Conservation (phyloP, 208 protist species). For the Leptomonas pyrrhocoris region DNA sequence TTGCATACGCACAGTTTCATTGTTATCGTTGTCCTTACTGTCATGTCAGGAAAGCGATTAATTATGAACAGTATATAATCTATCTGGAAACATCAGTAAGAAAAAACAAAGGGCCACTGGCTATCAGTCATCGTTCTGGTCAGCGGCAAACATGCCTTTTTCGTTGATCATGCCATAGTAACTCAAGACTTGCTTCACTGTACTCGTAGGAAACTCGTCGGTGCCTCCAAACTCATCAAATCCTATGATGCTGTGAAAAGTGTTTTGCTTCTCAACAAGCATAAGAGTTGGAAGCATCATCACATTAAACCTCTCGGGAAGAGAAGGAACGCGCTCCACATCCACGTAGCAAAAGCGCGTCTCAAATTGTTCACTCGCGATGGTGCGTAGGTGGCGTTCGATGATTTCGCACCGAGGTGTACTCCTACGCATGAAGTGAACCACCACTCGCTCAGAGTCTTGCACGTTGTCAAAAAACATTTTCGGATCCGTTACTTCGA, state of each 20-base stretch:
- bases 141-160: slow-evolving; percentile 88
- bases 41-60: too few relatives aligned
- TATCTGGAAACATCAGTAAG: slow-evolving; percentile 1
- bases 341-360: slow-evolving; percentile 89
- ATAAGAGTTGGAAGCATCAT: slow-evolving; percentile 93
- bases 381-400: slow-evolving; percentile 79
- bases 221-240: slow-evolving; percentile 92
- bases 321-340: slow-evolving; percentile 83
- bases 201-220: slow-evolving; percentile 87
- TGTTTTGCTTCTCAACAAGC: slow-evolving; percentile 90
- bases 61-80: neutral
- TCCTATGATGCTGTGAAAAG: slow-evolving; percentile 93
- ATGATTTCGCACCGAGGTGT: slow-evolving; percentile 87
- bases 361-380: slow-evolving; percentile 87
- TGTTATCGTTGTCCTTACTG: too few relatives aligned
- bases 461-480: slow-evolving; percentile 87
- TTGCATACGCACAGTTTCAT: too few relatives aligned
- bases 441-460: slow-evolving; percentile 81
- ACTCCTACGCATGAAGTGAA: slow-evolving; percentile 91
- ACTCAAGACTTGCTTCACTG: slow-evolving; percentile 65
- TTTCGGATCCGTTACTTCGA: slow-evolving; percentile 74
- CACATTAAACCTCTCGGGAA: slow-evolving; percentile 91
- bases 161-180: slow-evolving; percentile 90
- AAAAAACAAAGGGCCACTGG: neutral
- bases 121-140: slow-evolving; percentile 72